A percentile compares a stretch with the other conserved stretches of the same genome.
Conservation (phyloP, 768 basidiomycete genomes). For the Strobilomyces dryophilus region DNA sequence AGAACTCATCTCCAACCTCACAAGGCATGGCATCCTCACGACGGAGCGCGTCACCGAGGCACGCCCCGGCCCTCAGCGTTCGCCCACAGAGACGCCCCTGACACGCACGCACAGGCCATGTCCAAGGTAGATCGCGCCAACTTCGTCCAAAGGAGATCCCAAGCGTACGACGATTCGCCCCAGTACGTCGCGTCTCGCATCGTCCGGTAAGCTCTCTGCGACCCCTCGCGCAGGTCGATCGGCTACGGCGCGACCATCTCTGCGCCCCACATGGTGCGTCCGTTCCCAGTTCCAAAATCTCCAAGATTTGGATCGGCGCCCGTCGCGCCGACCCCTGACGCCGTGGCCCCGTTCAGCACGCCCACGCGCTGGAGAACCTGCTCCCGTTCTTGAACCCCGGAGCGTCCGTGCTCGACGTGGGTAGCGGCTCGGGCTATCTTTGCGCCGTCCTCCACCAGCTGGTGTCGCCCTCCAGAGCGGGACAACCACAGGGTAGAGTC, state of each 20-base stretch:
- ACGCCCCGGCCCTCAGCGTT: conserved; percentile 17
- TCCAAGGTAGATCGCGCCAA: conserved; percentile 61
- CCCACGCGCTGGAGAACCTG: conserved; percentile 78
- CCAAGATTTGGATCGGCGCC: too few species aligned
- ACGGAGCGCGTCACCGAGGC: conserved; percentile 56
- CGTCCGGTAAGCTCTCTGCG: not conserved
- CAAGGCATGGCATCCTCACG: conserved; percentile 47
- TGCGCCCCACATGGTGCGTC: conserved; percentile 88
- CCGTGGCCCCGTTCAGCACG: conserved; percentile 61
- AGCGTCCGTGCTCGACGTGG: conserved; percentile 81
- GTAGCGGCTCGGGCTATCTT: conserved; percentile 85
- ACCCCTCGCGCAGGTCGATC: conserved; percentile 47
- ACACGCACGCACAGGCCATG: conserved; percentile 55
- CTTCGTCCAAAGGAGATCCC: conserved; percentile 47
- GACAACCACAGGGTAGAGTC: conserved; percentile 47
- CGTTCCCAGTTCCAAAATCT: too few species aligned
- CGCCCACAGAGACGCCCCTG: not conserved
- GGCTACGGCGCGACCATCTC: conserved; percentile 90
- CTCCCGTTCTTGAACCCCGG: conserved; percentile 68
- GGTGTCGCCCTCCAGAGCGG: conserved; percentile 33
- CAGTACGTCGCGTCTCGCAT: conserved; percentile 46
- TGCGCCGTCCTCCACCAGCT: conserved; percentile 79
- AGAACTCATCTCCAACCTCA: conserved; percentile 72
- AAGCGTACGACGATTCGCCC: conserved; percentile 79
- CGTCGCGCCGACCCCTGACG: too few species aligned